Percentiles rank a stretch among this genome's conserved stretches.
Conservation (phyloP, 352 stramenopile species). For the Phytophthora syringae region DNA sequence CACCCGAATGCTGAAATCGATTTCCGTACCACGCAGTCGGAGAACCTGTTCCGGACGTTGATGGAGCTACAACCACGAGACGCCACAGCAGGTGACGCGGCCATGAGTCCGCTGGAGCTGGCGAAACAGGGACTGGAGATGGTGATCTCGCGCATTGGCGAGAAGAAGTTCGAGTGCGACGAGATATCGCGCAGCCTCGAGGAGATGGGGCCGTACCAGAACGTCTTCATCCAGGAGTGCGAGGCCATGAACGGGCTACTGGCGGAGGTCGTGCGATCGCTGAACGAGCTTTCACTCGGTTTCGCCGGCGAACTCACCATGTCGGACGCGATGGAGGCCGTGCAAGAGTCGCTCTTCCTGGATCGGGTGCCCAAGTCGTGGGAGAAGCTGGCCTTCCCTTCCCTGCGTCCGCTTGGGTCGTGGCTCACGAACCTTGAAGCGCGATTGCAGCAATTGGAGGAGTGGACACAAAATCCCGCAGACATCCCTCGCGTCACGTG, state of each 20-base stretch:
- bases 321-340: slow-evolving; percentile 96
- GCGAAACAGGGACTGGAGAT: slow-evolving; percentile 91
- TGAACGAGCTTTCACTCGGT: slow-evolving; percentile 96
- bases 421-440: slow-evolving; percentile 95
- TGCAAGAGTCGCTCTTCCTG: slow-evolving; percentile 95
- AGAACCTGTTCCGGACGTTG: slow-evolving; percentile 95
- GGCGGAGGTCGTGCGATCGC: slow-evolving; percentile 94
- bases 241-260: slow-evolving; percentile 97
- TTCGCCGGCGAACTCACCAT: slow-evolving; percentile 98
- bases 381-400: slow-evolving; percentile 96
- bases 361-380: slow-evolving; percentile 94
- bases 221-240: slow-evolving; percentile 98
- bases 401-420: slow-evolving; percentile 86
- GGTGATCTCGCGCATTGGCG: slow-evolving; percentile 94
- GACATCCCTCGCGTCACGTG: slow-evolving; percentile 97
- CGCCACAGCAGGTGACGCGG: slow-evolving; percentile 82
- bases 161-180: slow-evolving; percentile 98
- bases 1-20: slow-evolving; percentile 99
- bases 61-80: slow-evolving; percentile 96
- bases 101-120: slow-evolving; percentile 93
- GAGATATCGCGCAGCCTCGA: slow-evolving; percentile 95
- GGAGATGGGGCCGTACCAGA: slow-evolving; percentile 95
- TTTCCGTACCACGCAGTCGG: slow-evolving; percentile 97
- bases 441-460: slow-evolving; percentile 94
- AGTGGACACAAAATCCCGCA: slow-evolving; percentile 96